Evolutionary conservation across 345 rosid species (phyloP).

Genomic region (Passiflora organensis): DNA sequence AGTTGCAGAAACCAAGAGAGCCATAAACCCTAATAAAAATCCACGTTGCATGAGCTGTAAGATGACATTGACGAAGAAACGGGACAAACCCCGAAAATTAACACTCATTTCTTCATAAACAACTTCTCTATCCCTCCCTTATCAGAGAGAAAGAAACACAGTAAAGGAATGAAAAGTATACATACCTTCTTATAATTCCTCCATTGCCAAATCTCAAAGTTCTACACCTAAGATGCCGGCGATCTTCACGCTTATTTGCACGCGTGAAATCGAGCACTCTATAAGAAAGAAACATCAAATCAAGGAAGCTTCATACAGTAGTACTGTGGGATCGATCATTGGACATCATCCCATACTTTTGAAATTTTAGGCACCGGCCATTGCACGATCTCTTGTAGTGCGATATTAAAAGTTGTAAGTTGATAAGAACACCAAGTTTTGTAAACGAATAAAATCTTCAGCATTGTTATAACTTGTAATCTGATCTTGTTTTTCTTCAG

Average conservation of each 20-base stretch:
- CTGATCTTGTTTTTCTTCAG: slow-evolving; percentile 16
- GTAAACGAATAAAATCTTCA: slow-evolving; percentile 20
- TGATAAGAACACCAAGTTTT: background rate
- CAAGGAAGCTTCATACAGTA: slow-evolving; percentile 16
- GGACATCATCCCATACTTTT: background rate
- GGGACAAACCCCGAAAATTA: background rate
- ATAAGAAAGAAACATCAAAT: background rate
- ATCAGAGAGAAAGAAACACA: too few species aligned
- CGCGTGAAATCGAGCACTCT: slow-evolving; percentile 1
- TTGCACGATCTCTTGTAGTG: slow-evolving; percentile 25
- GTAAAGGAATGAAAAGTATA: background rate
- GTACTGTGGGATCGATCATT: too few species aligned
- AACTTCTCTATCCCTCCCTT: too few species aligned
- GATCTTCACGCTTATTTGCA: slow-evolving; percentile 2
- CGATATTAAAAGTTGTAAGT: background rate
- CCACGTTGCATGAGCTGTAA: background rate
- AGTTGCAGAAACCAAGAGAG: background rate
- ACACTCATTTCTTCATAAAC: background rate
- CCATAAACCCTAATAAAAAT: background rate
- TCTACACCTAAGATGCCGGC: slow-evolving; percentile 22
- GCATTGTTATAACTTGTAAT: slow-evolving; percentile 14
- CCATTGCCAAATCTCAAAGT: too few species aligned
- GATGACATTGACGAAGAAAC: slow-evolving; percentile 4
- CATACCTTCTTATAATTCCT: background rate
- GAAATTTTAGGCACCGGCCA: slow-evolving; percentile 22